Evolutionary conservation across 2,329 filamentous ascomycete genomes (phyloP).

Genomic region (Phyllosticta citrichinensis): DNA sequence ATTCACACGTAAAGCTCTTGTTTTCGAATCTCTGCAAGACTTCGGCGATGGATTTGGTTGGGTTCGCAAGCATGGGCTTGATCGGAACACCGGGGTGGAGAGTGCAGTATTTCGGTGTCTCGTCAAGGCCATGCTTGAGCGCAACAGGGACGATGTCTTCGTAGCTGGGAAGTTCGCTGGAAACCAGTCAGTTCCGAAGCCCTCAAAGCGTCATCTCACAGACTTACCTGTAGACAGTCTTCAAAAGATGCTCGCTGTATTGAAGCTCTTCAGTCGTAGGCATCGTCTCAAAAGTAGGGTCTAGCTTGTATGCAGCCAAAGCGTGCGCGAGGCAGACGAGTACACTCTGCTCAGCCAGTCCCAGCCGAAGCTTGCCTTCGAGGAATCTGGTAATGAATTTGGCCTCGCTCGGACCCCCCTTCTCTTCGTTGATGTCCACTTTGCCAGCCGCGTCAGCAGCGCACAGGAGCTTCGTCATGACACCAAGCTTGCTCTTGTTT

Average conservation of each 20-base stretch:
- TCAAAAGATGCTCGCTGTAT: slow-evolving; percentile 75
- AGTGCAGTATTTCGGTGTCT: slow-evolving; percentile 76
- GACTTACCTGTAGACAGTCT: slow-evolving; percentile 67
- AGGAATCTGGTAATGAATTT: slow-evolving; percentile 90
- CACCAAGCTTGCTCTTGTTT: slow-evolving; percentile 81
- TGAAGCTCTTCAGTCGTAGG: slow-evolving; percentile 69
- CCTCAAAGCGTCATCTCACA: slow-evolving; percentile 19
- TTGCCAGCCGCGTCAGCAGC: slow-evolving; percentile 74
- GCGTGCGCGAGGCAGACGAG: slow-evolving; percentile 85
- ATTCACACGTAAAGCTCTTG: slow-evolving; percentile 94
- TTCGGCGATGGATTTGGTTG: slow-evolving; percentile 95
- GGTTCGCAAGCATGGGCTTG: slow-evolving; percentile 98
- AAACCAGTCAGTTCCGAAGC: slow-evolving; percentile 23
- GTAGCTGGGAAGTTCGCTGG: slow-evolving; percentile 85
- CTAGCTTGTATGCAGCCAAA: slow-evolving; percentile 71
- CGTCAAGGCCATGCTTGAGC: slow-evolving; percentile 74
- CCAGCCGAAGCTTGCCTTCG: slow-evolving; percentile 86
- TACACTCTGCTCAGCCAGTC: slow-evolving; percentile 84
- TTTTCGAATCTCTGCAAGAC: slow-evolving; percentile 93
- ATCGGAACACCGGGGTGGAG: slow-evolving; percentile 86
- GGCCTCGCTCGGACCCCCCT: slow-evolving; percentile 86
- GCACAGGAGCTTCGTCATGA: slow-evolving; percentile 94
- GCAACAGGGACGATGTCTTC: slow-evolving; percentile 89
- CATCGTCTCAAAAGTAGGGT: slow-evolving; percentile 54
- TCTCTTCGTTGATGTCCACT: slow-evolving; percentile 81